Base-by-base conservation (phyloP, 306 rosid species). In the Dryas alaskensis region DNA sequence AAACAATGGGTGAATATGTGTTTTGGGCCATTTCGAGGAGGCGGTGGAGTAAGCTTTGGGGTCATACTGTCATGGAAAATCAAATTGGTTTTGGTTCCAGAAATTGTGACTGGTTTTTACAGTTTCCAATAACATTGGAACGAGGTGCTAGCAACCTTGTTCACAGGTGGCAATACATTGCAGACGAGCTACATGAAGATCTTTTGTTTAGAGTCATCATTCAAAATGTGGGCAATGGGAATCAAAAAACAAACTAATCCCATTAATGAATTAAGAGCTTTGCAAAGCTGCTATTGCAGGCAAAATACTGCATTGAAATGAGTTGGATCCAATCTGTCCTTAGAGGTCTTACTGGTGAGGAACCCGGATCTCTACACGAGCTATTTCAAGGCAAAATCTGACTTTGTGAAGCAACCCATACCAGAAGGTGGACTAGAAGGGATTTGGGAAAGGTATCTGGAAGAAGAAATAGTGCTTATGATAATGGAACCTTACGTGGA, bases 1-100 rank as follows among this genome's bases (percentile, higher is more conserved):
- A 40, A 57, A 42, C 70, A 49, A 87, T 87, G 92, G 84, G 87
- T 8, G 90, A 87, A 47, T 83, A 82, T 63, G 47, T 85, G 11
- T 87, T 87, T 70, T 89, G 90, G 96, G 89, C 87, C 37, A 82
- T 31, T 89, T 11, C 78, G 85, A 67, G 96, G 87, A 19, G 96
- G 90, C 0, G 87, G 90, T 5, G 92, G 87, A 1, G 82, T 85
- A 70, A 89, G 86, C 48, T 87, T 85, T 79, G 90, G 90, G 57
- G 53, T 87, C 9, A 72, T 87, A 3, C 31, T 81, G 42, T 73
- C 85, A 48, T 85, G 89, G 85, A 83, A 85, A 63, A 49, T 87
- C 8, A 85, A 83, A 53, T 67, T 85, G 31, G 81, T 85, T 12
- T 73, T 3, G 3, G 81, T 89, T 8, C 89, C 91, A 0, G 70